Evolutionary conservation across 345 rosid genomes (phyloP).

Genomic region (Eucalyptus albens): DNA sequence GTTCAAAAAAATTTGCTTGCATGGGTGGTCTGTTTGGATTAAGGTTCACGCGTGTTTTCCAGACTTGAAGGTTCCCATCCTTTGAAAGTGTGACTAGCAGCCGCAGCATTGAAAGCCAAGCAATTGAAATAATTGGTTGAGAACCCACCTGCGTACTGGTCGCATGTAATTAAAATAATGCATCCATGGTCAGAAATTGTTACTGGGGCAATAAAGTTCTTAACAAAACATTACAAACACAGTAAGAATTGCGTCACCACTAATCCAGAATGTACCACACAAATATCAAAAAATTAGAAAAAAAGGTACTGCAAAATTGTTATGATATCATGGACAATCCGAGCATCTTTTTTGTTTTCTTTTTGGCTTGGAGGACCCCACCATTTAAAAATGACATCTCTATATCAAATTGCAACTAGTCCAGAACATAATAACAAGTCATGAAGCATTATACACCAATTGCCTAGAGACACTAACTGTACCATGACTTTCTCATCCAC

Average conservation of each 20-base stretch:
- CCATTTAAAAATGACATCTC: background rate
- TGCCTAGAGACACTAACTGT: background rate
- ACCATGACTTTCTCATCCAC: background rate
- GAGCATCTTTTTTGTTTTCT: background rate
- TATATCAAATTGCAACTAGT: background rate
- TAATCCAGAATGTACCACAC: background rate
- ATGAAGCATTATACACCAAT: background rate
- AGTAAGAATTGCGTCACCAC: background rate
- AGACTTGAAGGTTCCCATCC: constrained; percentile 91
- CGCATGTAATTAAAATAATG: background rate
- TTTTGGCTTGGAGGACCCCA: background rate
- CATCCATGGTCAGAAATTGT: background rate
- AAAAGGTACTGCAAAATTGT: background rate
- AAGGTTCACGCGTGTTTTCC: constrained; percentile 72
- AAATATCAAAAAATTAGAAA: background rate
- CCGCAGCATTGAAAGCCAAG: constrained; percentile 83
- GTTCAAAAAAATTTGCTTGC: constrained; percentile 89
- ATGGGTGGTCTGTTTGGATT: constrained; percentile 89
- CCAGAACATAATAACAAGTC: background rate
- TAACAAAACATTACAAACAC: background rate
- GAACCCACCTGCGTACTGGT: constrained; percentile 87
- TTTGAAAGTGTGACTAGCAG: constrained; percentile 75
- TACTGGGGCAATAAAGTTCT: background rate
- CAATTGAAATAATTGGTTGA: constrained; percentile 80
- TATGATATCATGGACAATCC: background rate